phyloP scores from a whole-genome alignment of 1,139 yeast genomes.

The Nakaseomyces glabratus region DNA sequence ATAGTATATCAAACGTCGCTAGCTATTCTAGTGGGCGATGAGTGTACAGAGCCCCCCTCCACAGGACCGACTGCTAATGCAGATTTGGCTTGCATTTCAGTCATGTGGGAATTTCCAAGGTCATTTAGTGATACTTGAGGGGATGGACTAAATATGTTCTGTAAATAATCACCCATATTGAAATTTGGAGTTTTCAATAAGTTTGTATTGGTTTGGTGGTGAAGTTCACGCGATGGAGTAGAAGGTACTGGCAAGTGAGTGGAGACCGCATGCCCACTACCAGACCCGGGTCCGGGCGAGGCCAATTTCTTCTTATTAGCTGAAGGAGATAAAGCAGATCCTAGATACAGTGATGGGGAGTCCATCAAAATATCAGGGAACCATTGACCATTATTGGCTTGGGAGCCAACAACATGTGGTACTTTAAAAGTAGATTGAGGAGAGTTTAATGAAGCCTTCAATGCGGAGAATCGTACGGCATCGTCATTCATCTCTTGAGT shows the following conservation, averaged over 20 bases:
- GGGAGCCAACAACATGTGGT: conserved; percentile 14
- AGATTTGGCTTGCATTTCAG: background rate
- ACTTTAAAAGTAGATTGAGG: conserved; percentile 30
- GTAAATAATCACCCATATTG: conserved; percentile 32
- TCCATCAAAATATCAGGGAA: conserved; percentile 22
- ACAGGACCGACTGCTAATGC: conserved; percentile 5
- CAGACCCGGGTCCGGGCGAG: conserved; percentile 6
- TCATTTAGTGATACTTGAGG: conserved; percentile 19
- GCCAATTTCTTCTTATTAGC: conserved; percentile 8
- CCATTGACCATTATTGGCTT: conserved; percentile 6
- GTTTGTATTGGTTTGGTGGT: conserved; percentile 11
- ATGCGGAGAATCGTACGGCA: conserved; percentile 25
- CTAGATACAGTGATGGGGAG: conserved; percentile 26
- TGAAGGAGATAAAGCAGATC: conserved; percentile 11
- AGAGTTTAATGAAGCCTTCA: conserved; percentile 26
- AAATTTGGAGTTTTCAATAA: conserved; percentile 29
- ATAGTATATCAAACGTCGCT: background rate
- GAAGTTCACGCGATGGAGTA: conserved; percentile 25
- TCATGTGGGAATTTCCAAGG: background rate
- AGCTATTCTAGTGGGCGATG: conserved; percentile 5
- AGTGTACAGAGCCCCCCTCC: conserved; percentile 3
- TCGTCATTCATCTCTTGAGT: conserved; percentile 14
- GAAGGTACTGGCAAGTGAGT: conserved; percentile 14
- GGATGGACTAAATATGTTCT: conserved; percentile 31
- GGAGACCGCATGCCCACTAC: background rate